phyloP scores from a whole-genome alignment of 345 rosid species.

The Eucalyptus cloeziana region DNA sequence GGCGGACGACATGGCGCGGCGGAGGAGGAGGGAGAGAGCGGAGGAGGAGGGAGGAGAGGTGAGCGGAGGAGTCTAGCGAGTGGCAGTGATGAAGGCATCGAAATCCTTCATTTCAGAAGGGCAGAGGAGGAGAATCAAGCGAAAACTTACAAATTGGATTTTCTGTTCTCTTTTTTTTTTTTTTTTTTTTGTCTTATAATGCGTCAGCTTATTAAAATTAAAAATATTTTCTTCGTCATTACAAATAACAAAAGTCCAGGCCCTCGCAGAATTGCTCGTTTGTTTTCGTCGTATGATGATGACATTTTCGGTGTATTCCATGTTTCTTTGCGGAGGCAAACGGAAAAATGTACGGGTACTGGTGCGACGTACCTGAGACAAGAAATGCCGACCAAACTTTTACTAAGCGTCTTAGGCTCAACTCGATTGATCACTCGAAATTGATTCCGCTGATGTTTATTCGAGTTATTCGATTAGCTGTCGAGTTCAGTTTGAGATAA shows the following conservation, averaged over 20 bases:
- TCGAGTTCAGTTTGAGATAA: too few relatives aligned
- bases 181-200: too few relatives aligned
- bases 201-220: too few relatives aligned
- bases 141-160: neutral
- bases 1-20: constrained; percentile 49
- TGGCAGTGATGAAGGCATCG: neutral
- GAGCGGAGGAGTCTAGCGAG: neutral
- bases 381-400: neutral
- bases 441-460: neutral
- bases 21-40: neutral
- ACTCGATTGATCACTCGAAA: neutral
- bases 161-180: neutral
- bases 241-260: too few relatives aligned
- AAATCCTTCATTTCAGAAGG: neutral
- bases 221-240: too few relatives aligned
- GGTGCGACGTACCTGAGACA: neutral
- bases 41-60: neutral
- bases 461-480: neutral
- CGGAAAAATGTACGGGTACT: too few relatives aligned
- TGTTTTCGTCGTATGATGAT: too few relatives aligned
- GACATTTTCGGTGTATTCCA: too few relatives aligned
- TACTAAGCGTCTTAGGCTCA: neutral
- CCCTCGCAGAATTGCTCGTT: too few relatives aligned
- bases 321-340: too few relatives aligned
- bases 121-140: neutral